Conservation (phyloP, 495 filamentous ascomycete genomes). For the Astrothelium macrocarpum region DNA sequence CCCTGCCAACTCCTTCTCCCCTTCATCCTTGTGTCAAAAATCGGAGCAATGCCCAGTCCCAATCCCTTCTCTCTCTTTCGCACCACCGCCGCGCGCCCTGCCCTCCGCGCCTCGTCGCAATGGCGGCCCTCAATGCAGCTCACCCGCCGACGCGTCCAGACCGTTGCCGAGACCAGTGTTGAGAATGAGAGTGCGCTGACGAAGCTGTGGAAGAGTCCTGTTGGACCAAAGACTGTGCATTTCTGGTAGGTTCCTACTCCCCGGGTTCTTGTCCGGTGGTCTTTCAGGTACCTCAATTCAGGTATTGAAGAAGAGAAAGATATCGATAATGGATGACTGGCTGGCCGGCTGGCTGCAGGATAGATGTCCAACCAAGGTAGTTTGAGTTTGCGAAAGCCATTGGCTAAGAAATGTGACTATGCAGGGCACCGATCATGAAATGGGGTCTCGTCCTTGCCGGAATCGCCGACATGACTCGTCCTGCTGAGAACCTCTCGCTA, state of each 20-base stretch:
- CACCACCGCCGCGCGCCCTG: neutral
- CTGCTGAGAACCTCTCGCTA: conserved; percentile 83
- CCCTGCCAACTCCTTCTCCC: neutral
- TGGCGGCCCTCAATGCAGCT: neutral
- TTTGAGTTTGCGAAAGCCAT: too few relatives aligned
- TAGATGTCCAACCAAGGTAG: too few relatives aligned
- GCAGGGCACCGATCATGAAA: conserved; percentile 33
- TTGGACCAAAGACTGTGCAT: conserved; percentile 92
- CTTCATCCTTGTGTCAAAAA: neutral
- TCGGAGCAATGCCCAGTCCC: neutral
- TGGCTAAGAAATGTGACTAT: conserved; percentile 4
- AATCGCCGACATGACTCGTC: conserved; percentile 81
- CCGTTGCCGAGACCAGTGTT: neutral
- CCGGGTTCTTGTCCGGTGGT: too few relatives aligned
- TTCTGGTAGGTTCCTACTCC: conserved; percentile 86
- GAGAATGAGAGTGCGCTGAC: conserved; percentile 47
- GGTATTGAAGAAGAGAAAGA: neutral
- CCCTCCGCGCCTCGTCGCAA: neutral
- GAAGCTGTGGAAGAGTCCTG: conserved; percentile 74
- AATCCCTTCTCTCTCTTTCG: neutral
- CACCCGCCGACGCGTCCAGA: neutral
- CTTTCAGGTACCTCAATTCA: conserved; percentile 5
- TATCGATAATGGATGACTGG: too few relatives aligned
- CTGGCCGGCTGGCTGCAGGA: too few relatives aligned
- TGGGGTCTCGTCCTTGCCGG: conserved; percentile 90